Percentiles rank a stretch among this genome's conserved stretches.
phyloP scores from a whole-genome alignment of 805 yeast species.

The Hanseniaspora singularis region DNA sequence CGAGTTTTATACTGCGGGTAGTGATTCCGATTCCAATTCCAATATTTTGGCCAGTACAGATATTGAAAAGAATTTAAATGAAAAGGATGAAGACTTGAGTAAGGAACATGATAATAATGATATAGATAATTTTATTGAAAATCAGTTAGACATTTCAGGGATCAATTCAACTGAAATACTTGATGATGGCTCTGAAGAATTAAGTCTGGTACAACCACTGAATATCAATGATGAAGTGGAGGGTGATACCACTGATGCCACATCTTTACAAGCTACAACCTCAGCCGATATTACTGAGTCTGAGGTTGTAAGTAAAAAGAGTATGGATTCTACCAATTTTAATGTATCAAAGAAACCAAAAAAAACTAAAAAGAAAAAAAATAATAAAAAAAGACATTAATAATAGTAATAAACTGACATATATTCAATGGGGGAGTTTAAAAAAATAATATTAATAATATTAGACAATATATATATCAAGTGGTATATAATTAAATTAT shows the following conservation, averaged over 20 bases:
- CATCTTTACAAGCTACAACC: constrained; percentile 1
- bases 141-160: background rate
- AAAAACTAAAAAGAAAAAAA: constrained; percentile 1
- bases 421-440: too few species aligned
- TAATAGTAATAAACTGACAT: too few species aligned
- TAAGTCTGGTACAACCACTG: background rate
- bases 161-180: background rate
- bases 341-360: background rate
- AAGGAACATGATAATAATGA: too few species aligned
- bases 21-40: too few species aligned
- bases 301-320: background rate
- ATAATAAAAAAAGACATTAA: constrained; percentile 22
- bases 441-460: background rate
- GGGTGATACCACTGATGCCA: background rate
- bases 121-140: background rate
- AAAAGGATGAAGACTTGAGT: too few species aligned
- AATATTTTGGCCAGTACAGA: too few species aligned
- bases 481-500: constrained; percentile 26
- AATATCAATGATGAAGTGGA: background rate
- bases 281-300: background rate
- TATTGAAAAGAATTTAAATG: too few species aligned
- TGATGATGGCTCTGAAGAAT: background rate
- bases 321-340: constrained; percentile 2
- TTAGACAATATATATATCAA: constrained; percentile 16
- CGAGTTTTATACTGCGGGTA: too few species aligned